Conservation (phyloP, 2,329 filamentous ascomycete genomes). For the Fusarium dimerum region DNA sequence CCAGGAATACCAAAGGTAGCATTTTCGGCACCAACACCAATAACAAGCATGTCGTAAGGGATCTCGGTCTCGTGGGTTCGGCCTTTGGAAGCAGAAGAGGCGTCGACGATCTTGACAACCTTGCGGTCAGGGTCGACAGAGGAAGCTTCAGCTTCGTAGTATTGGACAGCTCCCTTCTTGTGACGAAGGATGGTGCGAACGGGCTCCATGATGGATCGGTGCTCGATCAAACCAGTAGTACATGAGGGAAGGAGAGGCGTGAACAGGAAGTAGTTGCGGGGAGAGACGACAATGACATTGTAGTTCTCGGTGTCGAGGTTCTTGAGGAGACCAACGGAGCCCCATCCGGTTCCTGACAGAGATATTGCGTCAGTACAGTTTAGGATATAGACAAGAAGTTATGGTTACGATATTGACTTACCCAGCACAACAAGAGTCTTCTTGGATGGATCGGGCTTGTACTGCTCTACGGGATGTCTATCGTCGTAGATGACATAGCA, state of each 20-base stretch:
- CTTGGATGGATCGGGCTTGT: slow-evolving; percentile 79
- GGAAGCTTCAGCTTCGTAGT: slow-evolving; percentile 96
- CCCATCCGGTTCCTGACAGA: slow-evolving; percentile 85
- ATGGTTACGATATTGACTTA: slow-evolving; percentile 44
- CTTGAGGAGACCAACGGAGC: slow-evolving; percentile 91
- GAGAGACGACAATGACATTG: slow-evolving; percentile 97
- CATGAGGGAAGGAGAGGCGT: slow-evolving; percentile 96
- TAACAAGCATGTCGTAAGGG: slow-evolving; percentile 95
- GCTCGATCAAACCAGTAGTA: slow-evolving; percentile 95
- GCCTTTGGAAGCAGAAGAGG: slow-evolving; percentile 91
- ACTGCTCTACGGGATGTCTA: slow-evolving; percentile 79
- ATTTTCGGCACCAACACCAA: slow-evolving; percentile 97
- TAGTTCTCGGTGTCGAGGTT: slow-evolving; percentile 99
- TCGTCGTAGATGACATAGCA: slow-evolving; percentile 81
- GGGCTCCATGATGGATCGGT: slow-evolving; percentile 99
- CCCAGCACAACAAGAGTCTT: slow-evolving; percentile 96
- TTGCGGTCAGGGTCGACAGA: slow-evolving; percentile 93
- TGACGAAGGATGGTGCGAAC: slow-evolving; percentile 93
- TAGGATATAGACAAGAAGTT: slow-evolving; percentile 7
- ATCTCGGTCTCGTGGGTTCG: slow-evolving; percentile 81
- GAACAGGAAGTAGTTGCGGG: slow-evolving; percentile 99
- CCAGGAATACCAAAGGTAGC: slow-evolving; percentile 97
- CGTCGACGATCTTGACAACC: slow-evolving; percentile 85
- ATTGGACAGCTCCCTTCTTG: slow-evolving; percentile 92
- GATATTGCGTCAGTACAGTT: slow-evolving; percentile 24